A percentile compares a stretch with the other conserved stretches of the same genome.
phyloP scores from a whole-genome alignment of 2,329 filamentous ascomycete genomes.

The Aureobasidium subglaciale region DNA sequence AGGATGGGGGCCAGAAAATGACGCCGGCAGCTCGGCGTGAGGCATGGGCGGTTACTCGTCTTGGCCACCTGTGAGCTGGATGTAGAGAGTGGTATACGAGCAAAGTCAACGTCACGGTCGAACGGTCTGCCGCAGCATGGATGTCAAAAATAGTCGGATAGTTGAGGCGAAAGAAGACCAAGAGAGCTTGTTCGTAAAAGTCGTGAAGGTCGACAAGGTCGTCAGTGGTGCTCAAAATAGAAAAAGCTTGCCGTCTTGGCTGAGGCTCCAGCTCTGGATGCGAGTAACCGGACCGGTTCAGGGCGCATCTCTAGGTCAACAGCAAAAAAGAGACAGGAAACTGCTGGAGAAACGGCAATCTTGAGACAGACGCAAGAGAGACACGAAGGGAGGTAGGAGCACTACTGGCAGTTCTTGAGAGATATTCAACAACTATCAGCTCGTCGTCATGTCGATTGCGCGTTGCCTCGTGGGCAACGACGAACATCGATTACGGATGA shows the following conservation, averaged over 20 bases:
- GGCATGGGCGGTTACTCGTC: background rate
- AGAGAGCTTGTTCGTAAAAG: background rate
- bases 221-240: constrained; percentile 6
- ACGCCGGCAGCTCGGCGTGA: background rate
- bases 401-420: constrained; percentile 13
- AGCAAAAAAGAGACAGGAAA: constrained; percentile 3
- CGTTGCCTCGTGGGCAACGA: constrained; percentile 13
- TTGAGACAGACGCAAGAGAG: background rate
- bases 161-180: background rate
- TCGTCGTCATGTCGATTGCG: constrained; percentile 15
- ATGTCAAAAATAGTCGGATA: background rate
- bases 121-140: background rate
- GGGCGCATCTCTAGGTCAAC: constrained; percentile 10
- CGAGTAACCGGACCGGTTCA: constrained; percentile 7
- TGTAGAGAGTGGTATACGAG: background rate
- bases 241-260: constrained; percentile 1
- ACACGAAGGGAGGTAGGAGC: background rate
- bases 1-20: background rate
- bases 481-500: constrained; percentile 6
- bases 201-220: background rate
- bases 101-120: background rate
- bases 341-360: background rate
- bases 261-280: background rate
- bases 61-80: background rate
- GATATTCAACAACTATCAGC: too few relatives aligned